Evolutionary conservation across 148 eudicot species (phyloP).

Genomic region (Nyssa sinensis): DNA sequence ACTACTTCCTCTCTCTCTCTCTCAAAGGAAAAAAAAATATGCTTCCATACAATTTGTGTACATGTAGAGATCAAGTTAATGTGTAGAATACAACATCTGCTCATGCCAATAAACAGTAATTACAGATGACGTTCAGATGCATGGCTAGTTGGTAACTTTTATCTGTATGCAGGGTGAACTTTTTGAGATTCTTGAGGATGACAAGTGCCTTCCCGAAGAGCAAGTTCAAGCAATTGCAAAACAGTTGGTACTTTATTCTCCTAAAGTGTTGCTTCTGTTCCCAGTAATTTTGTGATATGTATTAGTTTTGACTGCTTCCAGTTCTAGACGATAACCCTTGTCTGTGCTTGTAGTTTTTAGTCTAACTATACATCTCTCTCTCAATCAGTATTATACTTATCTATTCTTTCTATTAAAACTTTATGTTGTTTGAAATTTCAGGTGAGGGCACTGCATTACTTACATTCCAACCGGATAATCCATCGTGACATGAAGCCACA

Average conservation of each 20-base stretch:
- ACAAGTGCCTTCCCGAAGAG: constrained; percentile 92
- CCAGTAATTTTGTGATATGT: not conserved
- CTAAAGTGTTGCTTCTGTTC: not conserved
- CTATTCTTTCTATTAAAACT: not conserved
- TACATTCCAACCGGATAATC: constrained; percentile 94
- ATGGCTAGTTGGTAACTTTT: constrained; percentile 4
- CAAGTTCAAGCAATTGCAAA: constrained; percentile 98
- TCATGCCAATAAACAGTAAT: not conserved
- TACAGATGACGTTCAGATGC: not conserved
- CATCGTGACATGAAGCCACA: constrained; percentile 99
- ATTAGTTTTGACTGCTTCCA: not conserved
- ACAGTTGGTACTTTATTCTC: constrained; percentile 68
- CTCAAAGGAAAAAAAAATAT: no score
- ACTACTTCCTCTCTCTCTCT: constrained; percentile 16
- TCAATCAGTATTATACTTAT: not conserved
- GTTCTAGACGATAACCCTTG: not conserved
- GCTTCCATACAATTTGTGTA: no score
- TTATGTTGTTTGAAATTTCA: constrained; percentile 25
- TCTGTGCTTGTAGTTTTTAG: not conserved
- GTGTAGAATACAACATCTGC: not conserved
- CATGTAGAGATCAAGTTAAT: no score
- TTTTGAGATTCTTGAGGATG: constrained; percentile 96
- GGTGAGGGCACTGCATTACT: constrained; percentile 92
- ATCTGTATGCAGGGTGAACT: constrained; percentile 70
- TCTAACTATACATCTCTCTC: no score